phyloP scores from a whole-genome alignment of 306 rosid genomes.

The Pueraria montana region DNA sequence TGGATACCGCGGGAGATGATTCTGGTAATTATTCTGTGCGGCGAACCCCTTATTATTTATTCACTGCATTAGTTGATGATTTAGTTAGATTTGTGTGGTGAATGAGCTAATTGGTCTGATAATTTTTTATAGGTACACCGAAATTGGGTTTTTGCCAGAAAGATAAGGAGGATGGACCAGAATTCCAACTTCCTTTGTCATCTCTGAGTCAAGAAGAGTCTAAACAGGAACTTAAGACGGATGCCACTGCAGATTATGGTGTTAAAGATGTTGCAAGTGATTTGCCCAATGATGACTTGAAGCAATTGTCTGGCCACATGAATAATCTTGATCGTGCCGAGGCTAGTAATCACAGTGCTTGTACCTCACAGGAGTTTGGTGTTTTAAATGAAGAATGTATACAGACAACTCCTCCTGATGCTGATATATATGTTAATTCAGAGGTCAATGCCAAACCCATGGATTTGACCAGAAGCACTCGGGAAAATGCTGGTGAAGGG shows the following conservation, averaged over 20 bases:
- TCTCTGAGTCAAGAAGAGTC: slow-evolving; percentile 31
- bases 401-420: slow-evolving; percentile 54
- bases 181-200: slow-evolving; percentile 24
- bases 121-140: slow-evolving; percentile 50
- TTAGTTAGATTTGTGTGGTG: neutral
- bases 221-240: slow-evolving; percentile 21
- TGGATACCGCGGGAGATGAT: slow-evolving; percentile 47
- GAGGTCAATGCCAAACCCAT: slow-evolving; percentile 29
- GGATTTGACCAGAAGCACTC: slow-evolving; percentile 29
- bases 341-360: slow-evolving; percentile 31
- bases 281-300: slow-evolving; percentile 27
- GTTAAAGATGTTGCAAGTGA: slow-evolving; percentile 42
- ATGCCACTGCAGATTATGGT: neutral
- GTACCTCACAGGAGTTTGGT: slow-evolving; percentile 23
- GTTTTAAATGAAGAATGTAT: slow-evolving; percentile 36
- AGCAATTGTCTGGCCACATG: slow-evolving; percentile 9
- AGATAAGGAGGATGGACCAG: slow-evolving; percentile 21
- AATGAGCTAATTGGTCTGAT: slow-evolving; percentile 32
- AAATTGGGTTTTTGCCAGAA: slow-evolving; percentile 32
- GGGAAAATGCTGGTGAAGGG: slow-evolving; percentile 41
- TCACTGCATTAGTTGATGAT: neutral
- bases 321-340: slow-evolving; percentile 7
- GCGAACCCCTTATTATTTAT: neutral
- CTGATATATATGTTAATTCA: slow-evolving; percentile 32
- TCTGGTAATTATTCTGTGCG: slow-evolving; percentile 53